phyloP scores from a whole-genome alignment of 1,284 basidiomycete genomes.

The Cryptococcus sp. region DNA sequence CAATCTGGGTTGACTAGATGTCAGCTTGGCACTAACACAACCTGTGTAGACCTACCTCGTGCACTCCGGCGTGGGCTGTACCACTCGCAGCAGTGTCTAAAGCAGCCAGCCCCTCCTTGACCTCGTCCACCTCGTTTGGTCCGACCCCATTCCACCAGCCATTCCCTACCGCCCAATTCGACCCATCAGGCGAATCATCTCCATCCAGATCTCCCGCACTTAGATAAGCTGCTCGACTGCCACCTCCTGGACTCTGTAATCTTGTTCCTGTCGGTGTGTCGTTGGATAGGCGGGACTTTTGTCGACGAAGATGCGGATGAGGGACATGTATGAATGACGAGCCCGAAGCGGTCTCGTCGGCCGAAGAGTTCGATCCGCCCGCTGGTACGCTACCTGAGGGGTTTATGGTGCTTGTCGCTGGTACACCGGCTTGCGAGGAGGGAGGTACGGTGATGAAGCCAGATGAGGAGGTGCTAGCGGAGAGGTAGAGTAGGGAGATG shows the following conservation, averaged over 20 bases:
- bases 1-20: conserved; percentile 49
- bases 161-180: conserved; percentile 23
- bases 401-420: background rate
- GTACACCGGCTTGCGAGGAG: background rate
- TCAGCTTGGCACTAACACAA: background rate
- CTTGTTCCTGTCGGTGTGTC: conserved; percentile 7
- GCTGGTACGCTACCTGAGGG: background rate
- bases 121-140: conserved; percentile 21
- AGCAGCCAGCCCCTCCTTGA: conserved; percentile 9
- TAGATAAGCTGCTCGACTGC: conserved; percentile 24
- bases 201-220: conserved; percentile 34
- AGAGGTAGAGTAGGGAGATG: conserved; percentile 42
- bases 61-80: conserved; percentile 20
- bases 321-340: conserved; percentile 40
- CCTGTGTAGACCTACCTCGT: conserved; percentile 51
- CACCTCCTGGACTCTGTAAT: conserved; percentile 2
- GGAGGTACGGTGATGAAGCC: conserved; percentile 22
- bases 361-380: conserved; percentile 19
- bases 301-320: conserved; percentile 23
- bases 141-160: conserved; percentile 27
- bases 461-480: conserved; percentile 21
- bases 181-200: conserved; percentile 25
- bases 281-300: conserved; percentile 8
- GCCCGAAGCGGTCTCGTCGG: conserved; percentile 17
- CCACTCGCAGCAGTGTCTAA: conserved; percentile 16